Percentiles rank a stretch among this genome's conserved stretches.
Conservation (phyloP, 140 eudicot genomes). For the Ambrosia hybrid region DNA sequence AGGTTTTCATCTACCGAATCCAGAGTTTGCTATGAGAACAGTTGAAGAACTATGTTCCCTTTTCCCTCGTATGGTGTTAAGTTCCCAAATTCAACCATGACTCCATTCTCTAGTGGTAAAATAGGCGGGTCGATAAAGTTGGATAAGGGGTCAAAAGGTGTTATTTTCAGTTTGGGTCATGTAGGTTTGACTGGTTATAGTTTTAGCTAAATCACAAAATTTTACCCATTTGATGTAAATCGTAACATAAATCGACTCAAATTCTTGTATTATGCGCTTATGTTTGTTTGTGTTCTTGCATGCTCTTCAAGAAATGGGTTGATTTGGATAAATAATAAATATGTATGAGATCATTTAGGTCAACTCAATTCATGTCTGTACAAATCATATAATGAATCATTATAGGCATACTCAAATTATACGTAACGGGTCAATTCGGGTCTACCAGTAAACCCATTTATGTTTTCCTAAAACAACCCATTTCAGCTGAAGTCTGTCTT, state of each 20-base stretch:
- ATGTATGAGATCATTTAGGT: not conserved
- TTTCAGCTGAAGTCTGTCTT: too few relatives aligned
- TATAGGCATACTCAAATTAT: too few relatives aligned
- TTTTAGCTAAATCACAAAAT: not conserved
- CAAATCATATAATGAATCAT: too few relatives aligned
- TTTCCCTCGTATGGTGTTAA: not conserved
- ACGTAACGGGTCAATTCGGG: too few relatives aligned
- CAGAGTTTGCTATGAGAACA: constrained; percentile 42
- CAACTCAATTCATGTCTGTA: not conserved
- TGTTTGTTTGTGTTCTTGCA: not conserved
- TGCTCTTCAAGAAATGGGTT: not conserved
- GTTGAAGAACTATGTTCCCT: constrained; percentile 52
- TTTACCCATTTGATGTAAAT: constrained; percentile 7
- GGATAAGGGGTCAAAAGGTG: not conserved
- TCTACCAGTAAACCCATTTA: too few relatives aligned
- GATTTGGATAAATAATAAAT: not conserved
- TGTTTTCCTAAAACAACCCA: too few relatives aligned
- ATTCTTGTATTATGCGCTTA: not conserved
- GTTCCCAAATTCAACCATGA: not conserved
- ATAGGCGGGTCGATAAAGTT: not conserved
- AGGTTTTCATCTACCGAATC: constrained; percentile 61
- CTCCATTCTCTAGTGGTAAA: not conserved
- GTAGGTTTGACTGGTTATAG: not conserved
- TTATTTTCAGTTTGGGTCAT: not conserved
- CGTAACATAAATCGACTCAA: not conserved